Evolutionary conservation across 2,329 filamentous ascomycete species (phyloP).

Genomic region (Penicillium concentricum): DNA sequence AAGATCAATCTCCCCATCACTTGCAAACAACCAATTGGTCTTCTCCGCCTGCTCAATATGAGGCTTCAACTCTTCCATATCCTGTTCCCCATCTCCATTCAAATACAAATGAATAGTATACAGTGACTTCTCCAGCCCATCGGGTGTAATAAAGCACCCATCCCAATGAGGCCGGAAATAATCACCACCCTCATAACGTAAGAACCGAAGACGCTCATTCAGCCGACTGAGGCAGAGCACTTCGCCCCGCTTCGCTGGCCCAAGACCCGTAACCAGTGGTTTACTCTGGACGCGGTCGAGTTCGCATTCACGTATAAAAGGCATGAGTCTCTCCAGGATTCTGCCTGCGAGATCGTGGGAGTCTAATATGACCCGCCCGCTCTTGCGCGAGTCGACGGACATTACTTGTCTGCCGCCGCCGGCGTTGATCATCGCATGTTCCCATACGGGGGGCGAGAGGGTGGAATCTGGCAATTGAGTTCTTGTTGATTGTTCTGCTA

Average conservation of each 20-base stretch:
- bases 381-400: constrained; percentile 61
- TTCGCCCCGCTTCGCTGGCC: constrained; percentile 44
- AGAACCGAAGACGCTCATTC: constrained; percentile 73
- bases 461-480: constrained; percentile 8
- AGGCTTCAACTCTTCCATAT: constrained; percentile 27
- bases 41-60: constrained; percentile 20
- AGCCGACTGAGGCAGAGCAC: constrained; percentile 45
- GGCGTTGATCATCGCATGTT: constrained; percentile 66
- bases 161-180: constrained; percentile 75
- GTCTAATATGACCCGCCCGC: constrained; percentile 78
- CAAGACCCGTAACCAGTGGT: constrained; percentile 47
- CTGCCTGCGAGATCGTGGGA: constrained; percentile 59
- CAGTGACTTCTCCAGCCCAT: constrained; percentile 51
- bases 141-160: constrained; percentile 59
- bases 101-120: constrained; percentile 59
- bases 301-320: constrained; percentile 50
- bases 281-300: constrained; percentile 39
- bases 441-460: constrained; percentile 53
- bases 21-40: constrained; percentile 4
- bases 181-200: constrained; percentile 69
- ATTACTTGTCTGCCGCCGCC: constrained; percentile 62
- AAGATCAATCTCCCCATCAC: constrained; percentile 21
- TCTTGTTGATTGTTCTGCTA: constrained; percentile 48
- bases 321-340: constrained; percentile 59
- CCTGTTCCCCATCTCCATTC: constrained; percentile 45